A percentile compares a stretch with the other conserved stretches of the same genome.
phyloP scores from a whole-genome alignment of 1,284 basidiomycete genomes.

The Cutaneotrichosporon cutaneum region DNA sequence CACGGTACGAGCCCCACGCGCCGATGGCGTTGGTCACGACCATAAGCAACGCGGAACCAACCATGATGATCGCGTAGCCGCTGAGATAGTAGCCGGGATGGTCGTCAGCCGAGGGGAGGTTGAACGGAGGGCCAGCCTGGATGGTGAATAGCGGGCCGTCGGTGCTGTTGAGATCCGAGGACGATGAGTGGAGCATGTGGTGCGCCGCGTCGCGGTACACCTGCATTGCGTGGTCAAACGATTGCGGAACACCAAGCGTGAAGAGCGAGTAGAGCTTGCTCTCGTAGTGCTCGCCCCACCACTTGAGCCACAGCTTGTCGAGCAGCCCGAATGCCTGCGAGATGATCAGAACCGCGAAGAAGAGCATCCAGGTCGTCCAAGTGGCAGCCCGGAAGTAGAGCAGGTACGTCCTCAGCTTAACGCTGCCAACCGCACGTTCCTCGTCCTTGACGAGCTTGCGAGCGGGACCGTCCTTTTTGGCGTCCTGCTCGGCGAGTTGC shows the following conservation, averaged over 20 bases:
- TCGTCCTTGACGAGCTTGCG: conserved; percentile 51
- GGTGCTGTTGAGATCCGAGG: conserved; percentile 12
- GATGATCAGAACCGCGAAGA: conserved; percentile 39
- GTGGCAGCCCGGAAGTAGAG: conserved; percentile 63
- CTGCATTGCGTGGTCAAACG: conserved; percentile 14
- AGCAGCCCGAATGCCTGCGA: conserved; percentile 57
- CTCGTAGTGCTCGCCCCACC: conserved; percentile 55
- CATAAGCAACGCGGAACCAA: conserved; percentile 41
- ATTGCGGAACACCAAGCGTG: conserved; percentile 5
- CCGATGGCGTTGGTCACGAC: conserved; percentile 43
- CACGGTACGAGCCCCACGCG: conserved; percentile 60
- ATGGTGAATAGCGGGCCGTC: conserved; percentile 5
- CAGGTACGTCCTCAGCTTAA: conserved; percentile 76
- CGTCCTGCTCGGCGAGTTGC: conserved; percentile 35
- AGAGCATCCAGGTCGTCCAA: conserved; percentile 45
- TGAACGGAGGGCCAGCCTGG: conserved; percentile 4
- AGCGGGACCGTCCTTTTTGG: conserved; percentile 45
- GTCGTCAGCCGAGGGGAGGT: conserved; percentile 46
- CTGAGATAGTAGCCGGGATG: conserved; percentile 54
- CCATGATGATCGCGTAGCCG: conserved; percentile 46
- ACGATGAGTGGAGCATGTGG: conserved; percentile 30
- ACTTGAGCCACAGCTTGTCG: conserved; percentile 68
- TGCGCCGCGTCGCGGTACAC: conserved; percentile 28
- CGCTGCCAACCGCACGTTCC: conserved; percentile 68
- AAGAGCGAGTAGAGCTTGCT: conserved; percentile 30